Evolutionary conservation across 352 stramenopile genomes (phyloP).

Genomic region (Phytophthora capsici): DNA sequence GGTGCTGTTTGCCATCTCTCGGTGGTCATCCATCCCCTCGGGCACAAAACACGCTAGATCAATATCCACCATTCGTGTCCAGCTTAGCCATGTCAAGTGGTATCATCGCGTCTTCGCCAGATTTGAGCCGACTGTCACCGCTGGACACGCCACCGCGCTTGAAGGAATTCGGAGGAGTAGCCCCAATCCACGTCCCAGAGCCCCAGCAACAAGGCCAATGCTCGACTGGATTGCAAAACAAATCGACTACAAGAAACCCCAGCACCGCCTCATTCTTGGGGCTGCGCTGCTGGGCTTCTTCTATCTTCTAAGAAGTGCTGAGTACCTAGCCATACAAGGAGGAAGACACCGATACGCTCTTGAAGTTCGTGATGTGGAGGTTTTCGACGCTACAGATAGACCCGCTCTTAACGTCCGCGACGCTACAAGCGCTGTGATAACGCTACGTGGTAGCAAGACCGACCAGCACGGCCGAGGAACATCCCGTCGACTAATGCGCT

Average conservation of each 20-base stretch:
- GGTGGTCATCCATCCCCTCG: too few relatives aligned
- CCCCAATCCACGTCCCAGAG: too few relatives aligned
- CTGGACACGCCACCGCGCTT: conserved; percentile 3
- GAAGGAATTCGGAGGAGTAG: too few relatives aligned
- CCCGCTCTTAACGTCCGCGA: not conserved
- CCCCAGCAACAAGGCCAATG: too few relatives aligned
- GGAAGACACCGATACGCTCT: conserved; percentile 4
- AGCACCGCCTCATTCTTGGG: conserved; percentile 24
- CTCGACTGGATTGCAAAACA: too few relatives aligned
- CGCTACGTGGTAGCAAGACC: not conserved
- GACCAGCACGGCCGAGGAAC: not conserved
- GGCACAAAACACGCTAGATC: too few relatives aligned
- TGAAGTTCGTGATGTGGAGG: conserved; percentile 16
- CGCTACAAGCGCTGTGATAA: not conserved
- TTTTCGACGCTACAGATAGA: not conserved
- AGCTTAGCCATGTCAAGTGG: conserved; percentile 29
- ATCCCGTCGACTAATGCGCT: not conserved
- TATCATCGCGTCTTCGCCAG: conserved; percentile 15
- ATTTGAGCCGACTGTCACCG: not conserved
- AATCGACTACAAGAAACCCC: conserved; percentile 1
- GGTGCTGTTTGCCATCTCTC: conserved; percentile 20
- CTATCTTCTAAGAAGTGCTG: conserved; percentile 24
- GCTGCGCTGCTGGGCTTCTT: too few relatives aligned
- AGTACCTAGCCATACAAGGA: not conserved
- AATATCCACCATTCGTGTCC: conserved; percentile 6